A percentile compares a stretch with the other conserved stretches of the same genome.
Evolutionary conservation across 345 rosid genomes (phyloP).

Genomic region (Cochlearia excelsa): DNA sequence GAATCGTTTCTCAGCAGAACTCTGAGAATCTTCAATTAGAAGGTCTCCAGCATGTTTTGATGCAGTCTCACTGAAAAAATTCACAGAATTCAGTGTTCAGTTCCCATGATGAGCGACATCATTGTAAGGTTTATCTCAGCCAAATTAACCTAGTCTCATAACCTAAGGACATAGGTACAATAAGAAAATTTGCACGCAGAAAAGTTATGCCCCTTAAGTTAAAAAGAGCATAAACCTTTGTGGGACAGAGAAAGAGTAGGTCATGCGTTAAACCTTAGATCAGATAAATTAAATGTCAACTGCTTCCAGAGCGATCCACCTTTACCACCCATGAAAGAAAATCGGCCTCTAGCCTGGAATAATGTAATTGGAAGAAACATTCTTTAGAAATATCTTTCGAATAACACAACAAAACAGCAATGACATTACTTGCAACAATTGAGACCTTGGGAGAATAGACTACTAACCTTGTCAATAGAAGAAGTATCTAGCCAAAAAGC

Average conservation of each 20-base stretch:
- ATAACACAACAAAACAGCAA: neutral
- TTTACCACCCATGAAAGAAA: conserved; percentile 93
- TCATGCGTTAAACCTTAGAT: conserved; percentile 56
- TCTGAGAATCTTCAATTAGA: conserved; percentile 56
- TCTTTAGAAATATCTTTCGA: conserved; percentile 1
- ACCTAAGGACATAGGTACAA: conserved; percentile 12
- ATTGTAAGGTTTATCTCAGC: conserved; percentile 9
- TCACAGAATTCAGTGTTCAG: conserved; percentile 6
- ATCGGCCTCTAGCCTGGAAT: conserved; percentile 78
- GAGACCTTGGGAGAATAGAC: conserved; percentile 6
- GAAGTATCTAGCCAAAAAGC: conserved; percentile 98
- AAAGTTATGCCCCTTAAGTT: conserved; percentile 21
- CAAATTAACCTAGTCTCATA: conserved; percentile 9
- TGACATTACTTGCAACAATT: neutral
- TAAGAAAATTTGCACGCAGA: conserved; percentile 17
- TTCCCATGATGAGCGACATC: neutral
- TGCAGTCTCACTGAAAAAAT: conserved; percentile 38
- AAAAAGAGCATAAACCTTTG: conserved; percentile 30
- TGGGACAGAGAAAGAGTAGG: conserved; percentile 35
- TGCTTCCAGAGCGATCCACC: conserved; percentile 97
- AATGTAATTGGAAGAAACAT: conserved; percentile 6
- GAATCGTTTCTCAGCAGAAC: conserved; percentile 39
- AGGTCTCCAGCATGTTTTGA: conserved; percentile 55
- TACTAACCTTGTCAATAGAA: conserved; percentile 76
- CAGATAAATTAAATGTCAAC: conserved; percentile 71